These are phyloP conservation scores for Sarocladiaceae sp. DNA, from an alignment of 2,329 filamentous ascomycete species.

Conservation along the genomic window DNA sequence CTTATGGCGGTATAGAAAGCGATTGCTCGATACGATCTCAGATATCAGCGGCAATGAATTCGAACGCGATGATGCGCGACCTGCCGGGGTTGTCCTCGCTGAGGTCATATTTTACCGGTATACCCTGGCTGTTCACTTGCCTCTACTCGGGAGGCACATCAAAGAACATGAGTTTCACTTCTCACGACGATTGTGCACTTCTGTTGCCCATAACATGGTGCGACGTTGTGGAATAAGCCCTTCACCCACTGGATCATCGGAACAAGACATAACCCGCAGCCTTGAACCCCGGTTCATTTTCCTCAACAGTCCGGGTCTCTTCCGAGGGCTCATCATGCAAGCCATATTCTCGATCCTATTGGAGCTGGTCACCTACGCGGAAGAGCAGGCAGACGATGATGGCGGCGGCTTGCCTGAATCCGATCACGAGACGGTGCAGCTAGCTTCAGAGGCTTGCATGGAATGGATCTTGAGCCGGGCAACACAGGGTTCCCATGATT, in stretches of 20 bases:
- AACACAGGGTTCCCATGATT: neutral
- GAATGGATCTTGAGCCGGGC: neutral
- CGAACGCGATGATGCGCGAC: neutral
- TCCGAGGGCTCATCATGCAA: constrained; percentile 4
- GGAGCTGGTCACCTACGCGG: constrained; percentile 2
- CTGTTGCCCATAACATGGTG: neutral
- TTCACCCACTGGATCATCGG: neutral
- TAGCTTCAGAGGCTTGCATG: no score
- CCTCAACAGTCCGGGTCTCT: neutral
- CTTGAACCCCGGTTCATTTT: neutral
- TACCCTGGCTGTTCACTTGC: constrained; percentile 9
- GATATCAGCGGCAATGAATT: no score
- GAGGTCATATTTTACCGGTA: constrained; percentile 1
- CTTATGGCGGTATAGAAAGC: no score
- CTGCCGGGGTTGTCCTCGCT: neutral
- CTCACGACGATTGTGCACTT: neutral
- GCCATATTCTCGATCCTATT: constrained; percentile 5
- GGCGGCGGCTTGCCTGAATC: neutral
- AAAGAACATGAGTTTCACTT: constrained; percentile 8
- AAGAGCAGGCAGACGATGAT: neutral
- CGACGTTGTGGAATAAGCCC: neutral
- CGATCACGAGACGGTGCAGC: neutral
- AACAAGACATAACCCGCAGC: neutral
- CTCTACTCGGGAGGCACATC: neutral
- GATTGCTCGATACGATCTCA: no score